These are phyloP conservation scores for Ogataea sp. DNA, from an alignment of 805 yeast genomes.

Conservation along the genomic window DNA sequence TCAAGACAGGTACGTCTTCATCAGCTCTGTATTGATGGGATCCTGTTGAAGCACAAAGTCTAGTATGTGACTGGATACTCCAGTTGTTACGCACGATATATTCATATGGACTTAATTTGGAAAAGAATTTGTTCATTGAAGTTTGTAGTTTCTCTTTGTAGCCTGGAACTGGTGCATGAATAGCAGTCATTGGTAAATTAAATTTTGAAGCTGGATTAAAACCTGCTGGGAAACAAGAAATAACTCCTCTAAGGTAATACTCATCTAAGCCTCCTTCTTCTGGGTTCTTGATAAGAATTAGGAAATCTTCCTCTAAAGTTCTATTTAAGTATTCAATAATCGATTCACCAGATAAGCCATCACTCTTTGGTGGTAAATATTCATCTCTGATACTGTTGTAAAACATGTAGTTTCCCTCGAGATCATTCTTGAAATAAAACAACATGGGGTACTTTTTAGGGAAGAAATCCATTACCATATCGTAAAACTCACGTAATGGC, in stretches of 20 bases:
- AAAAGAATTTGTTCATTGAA: slow-evolving; percentile 64
- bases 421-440: slow-evolving; percentile 26
- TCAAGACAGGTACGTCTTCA: slow-evolving; percentile 26
- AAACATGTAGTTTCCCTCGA: slow-evolving; percentile 12
- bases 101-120: slow-evolving; percentile 42
- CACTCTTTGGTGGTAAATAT: slow-evolving; percentile 24
- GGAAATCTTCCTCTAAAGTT: slow-evolving; percentile 55
- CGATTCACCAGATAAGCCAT: slow-evolving; percentile 5
- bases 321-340: slow-evolving; percentile 10
- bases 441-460: slow-evolving; percentile 44
- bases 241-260: slow-evolving; percentile 48
- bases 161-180: slow-evolving; percentile 70
- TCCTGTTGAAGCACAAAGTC: slow-evolving; percentile 36
- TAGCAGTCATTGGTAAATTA: slow-evolving; percentile 44
- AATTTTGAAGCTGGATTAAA: slow-evolving; percentile 53
- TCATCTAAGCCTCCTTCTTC: slow-evolving; percentile 38
- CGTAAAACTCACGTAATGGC: slow-evolving; percentile 34
- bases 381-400: slow-evolving; percentile 35
- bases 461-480: slow-evolving; percentile 24
- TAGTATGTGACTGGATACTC: slow-evolving; percentile 57
- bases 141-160: slow-evolving; percentile 45
- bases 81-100: slow-evolving; percentile 61
- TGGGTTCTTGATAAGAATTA: slow-evolving; percentile 38
- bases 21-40: slow-evolving; percentile 31
- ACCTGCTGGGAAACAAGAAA: slow-evolving; percentile 64